Evolutionary conservation across 1,284 basidiomycete genomes (phyloP).

Genomic region (Tilletia walkeri): DNA sequence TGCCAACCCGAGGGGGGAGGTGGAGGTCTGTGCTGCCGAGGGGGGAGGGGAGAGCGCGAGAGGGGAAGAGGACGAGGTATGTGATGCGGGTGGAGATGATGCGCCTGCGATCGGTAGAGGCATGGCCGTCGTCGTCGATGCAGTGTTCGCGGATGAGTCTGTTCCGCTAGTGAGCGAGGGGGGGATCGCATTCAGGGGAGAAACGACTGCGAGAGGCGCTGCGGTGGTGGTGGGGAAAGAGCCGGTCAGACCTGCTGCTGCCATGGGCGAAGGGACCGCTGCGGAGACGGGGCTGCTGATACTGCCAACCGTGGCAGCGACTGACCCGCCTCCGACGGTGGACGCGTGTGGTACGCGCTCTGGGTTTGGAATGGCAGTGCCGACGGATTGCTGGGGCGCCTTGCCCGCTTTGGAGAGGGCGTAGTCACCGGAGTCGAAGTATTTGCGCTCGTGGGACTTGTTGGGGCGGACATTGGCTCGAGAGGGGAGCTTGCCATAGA

Average conservation of each 20-base stretch:
- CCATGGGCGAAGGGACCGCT: constrained; percentile 16
- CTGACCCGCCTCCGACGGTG: constrained; percentile 32
- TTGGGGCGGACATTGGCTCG: constrained; percentile 89
- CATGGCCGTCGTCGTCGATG: constrained; percentile 59
- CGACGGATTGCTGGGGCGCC: constrained; percentile 78
- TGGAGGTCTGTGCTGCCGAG: constrained; percentile 4
- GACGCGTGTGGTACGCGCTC: constrained; percentile 62
- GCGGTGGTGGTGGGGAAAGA: constrained; percentile 18
- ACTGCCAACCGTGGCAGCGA: constrained; percentile 21
- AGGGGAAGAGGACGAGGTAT: background rate
- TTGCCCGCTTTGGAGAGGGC: constrained; percentile 92
- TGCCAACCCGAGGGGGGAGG: background rate
- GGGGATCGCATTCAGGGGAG: background rate
- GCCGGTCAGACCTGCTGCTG: constrained; percentile 14
- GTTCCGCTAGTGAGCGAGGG: constrained; percentile 17
- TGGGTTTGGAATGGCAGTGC: constrained; percentile 90
- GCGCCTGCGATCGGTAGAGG: constrained; percentile 66
- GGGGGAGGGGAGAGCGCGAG: constrained; percentile 9
- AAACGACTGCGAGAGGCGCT: constrained; percentile 19
- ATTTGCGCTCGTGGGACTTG: constrained; percentile 96
- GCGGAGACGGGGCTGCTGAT: constrained; percentile 3
- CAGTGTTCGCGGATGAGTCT: background rate
- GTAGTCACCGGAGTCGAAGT: constrained; percentile 97
- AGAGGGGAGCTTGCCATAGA: constrained; percentile 89
- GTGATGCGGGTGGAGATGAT: background rate